Conservation (phyloP, 306 rosid genomes). For the Pterocarpus santalinus region DNA sequence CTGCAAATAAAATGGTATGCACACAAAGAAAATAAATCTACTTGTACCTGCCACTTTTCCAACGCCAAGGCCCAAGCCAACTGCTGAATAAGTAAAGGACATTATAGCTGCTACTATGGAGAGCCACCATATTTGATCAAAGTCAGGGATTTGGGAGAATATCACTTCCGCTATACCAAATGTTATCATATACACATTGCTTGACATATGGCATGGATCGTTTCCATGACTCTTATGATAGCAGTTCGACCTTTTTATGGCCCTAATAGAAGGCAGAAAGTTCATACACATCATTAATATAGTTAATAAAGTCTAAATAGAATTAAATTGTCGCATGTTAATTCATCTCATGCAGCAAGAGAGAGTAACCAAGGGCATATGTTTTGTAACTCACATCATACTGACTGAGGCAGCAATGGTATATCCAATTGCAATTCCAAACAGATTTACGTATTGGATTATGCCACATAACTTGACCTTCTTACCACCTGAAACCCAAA, state of each 20-base stretch:
- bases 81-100: conserved; percentile 74
- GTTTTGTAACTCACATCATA: conserved; percentile 71
- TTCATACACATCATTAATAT: background rate
- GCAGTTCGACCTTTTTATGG: conserved; percentile 79
- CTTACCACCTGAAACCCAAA: conserved; percentile 66
- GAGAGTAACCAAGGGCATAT: background rate
- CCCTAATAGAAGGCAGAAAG: conserved; percentile 49
- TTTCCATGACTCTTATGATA: conserved; percentile 74
- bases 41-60: conserved; percentile 73
- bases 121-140: conserved; percentile 83
- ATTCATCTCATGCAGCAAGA: conserved; percentile 11
- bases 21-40: background rate
- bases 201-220: conserved; percentile 84
- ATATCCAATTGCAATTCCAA: conserved; percentile 76
- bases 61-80: conserved; percentile 71
- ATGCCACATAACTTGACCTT: conserved; percentile 70
- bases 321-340: too few species aligned
- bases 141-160: conserved; percentile 79
- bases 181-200: conserved; percentile 79
- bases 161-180: conserved; percentile 71
- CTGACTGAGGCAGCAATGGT: conserved; percentile 88
- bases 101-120: conserved; percentile 81
- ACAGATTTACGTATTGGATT: conserved; percentile 70
- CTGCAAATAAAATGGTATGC: background rate
- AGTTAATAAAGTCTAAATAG: background rate